These are phyloP conservation scores for Meredithiella fracta DNA, from an alignment of 2,329 filamentous ascomycete genomes.

Conservation along the genomic window DNA sequence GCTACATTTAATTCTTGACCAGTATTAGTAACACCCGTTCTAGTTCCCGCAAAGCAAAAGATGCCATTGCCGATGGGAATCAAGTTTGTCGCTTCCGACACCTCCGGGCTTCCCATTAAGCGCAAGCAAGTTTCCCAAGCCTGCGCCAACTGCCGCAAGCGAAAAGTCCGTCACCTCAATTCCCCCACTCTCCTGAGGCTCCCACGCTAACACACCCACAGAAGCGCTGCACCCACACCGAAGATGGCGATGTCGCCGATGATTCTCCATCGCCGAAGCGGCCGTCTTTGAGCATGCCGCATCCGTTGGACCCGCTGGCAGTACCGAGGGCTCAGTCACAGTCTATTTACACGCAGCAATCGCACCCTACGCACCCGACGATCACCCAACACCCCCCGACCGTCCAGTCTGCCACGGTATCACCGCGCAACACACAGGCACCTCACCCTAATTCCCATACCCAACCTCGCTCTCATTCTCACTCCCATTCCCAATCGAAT, in stretches of 20 bases:
- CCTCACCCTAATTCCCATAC: neutral
- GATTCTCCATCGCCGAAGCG: conserved; percentile 7
- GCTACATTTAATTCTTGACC: neutral
- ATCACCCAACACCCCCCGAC: conserved; percentile 1
- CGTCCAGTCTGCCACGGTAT: conserved; percentile 3
- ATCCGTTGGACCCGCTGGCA: neutral
- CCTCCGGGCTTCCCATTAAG: conserved; percentile 37
- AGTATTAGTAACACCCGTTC: neutral
- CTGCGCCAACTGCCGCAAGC: conserved; percentile 36
- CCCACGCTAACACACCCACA: conserved; percentile 14
- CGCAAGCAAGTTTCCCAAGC: conserved; percentile 43
- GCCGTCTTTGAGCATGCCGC: conserved; percentile 5
- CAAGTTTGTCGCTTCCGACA: conserved; percentile 13
- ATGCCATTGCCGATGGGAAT: conserved; percentile 4
- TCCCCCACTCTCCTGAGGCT: neutral
- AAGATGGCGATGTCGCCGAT: conserved; percentile 2
- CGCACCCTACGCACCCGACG: neutral
- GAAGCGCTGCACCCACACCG: conserved; percentile 29
- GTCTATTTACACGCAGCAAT: neutral
- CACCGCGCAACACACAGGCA: neutral
- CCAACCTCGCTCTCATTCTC: too few species aligned
- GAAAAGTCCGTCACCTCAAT: conserved; percentile 29
- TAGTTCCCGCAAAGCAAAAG: neutral
- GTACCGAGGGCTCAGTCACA: neutral
- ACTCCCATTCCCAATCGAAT: conserved; percentile 5